These are phyloP conservation scores for Syzygium grande DNA, from an alignment of 345 rosid genomes.

Conservation along the genomic window DNA sequence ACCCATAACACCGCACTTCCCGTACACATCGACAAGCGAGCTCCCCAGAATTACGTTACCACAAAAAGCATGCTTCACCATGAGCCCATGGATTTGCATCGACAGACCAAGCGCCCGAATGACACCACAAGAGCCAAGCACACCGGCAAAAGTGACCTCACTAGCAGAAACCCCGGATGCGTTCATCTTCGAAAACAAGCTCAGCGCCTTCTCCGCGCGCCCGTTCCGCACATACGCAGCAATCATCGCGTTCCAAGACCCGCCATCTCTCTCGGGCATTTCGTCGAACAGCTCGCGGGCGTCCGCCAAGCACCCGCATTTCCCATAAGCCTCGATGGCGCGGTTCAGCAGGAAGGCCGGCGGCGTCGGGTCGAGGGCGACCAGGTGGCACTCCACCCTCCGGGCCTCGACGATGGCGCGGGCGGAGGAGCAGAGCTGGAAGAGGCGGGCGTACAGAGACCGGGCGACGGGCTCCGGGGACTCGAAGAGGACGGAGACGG, in stretches of 20 bases:
- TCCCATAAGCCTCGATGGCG: conserved; percentile 62
- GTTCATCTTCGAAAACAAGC: conserved; percentile 45
- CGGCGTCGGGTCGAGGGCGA: conserved; percentile 37
- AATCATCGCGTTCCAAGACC: conserved; percentile 87
- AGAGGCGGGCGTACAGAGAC: conserved; percentile 54
- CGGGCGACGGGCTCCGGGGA: conserved; percentile 39
- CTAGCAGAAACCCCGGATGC: conserved; percentile 33
- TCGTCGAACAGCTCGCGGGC: conserved; percentile 70
- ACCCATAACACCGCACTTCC: conserved; percentile 55
- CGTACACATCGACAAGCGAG: conserved; percentile 76
- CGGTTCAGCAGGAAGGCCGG: conserved; percentile 58
- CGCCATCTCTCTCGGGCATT: conserved; percentile 88
- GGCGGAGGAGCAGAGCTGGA: conserved; percentile 40
- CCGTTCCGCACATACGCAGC: conserved; percentile 38
- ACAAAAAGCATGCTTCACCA: conserved; percentile 41
- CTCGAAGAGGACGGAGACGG: conserved; percentile 50
- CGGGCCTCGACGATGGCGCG: conserved; percentile 56
- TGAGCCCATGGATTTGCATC: conserved; percentile 58
- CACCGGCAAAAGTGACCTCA: conserved; percentile 56
- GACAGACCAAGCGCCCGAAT: conserved; percentile 27
- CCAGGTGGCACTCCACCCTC: conserved; percentile 62
- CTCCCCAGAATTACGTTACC: conserved; percentile 62
- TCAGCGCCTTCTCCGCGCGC: conserved; percentile 23
- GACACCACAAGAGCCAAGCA: conserved; percentile 42
- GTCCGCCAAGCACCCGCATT: conserved; percentile 41